Percentiles rank a stretch among this genome's conserved stretches.
phyloP scores from a whole-genome alignment of 768 basidiomycete species.

The Termitomyces eurrhizus region DNA sequence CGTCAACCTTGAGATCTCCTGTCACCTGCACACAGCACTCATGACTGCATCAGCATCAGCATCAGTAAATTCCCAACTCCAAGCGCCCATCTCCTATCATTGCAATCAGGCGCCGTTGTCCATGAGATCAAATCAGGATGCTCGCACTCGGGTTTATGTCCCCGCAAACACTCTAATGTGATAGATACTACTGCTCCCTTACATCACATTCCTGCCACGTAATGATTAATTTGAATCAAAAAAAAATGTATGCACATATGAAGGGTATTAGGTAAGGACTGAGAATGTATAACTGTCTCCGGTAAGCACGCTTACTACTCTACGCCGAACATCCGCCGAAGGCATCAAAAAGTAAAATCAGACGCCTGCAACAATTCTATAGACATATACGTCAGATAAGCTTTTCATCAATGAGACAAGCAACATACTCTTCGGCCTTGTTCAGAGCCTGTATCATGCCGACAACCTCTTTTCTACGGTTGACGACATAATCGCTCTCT shows the following conservation, averaged over 20 bases:
- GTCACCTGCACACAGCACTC: neutral
- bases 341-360: conserved; percentile 19
- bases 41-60: neutral
- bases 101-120: conserved; percentile 4
- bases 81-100: conserved; percentile 11
- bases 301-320: conserved; percentile 20
- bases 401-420: conserved; percentile 2
- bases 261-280: conserved; percentile 27
- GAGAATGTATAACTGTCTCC: conserved; percentile 19
- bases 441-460: conserved; percentile 92
- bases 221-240: conserved; percentile 12
- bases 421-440: conserved; percentile 90
- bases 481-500: conserved; percentile 88
- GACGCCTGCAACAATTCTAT: conserved; percentile 63
- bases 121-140: neutral
- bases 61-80: neutral
- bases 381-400: conserved; percentile 2
- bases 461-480: conserved; percentile 89
- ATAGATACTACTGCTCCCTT: neutral
- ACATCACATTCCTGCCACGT: conserved; percentile 1
- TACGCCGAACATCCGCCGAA: conserved; percentile 4
- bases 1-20: neutral
- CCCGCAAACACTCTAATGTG: neutral
- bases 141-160: neutral
- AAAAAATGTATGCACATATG: conserved; percentile 17